Conservation (phyloP, 148 eudicot species). For the Chenopodium formosanum region DNA sequence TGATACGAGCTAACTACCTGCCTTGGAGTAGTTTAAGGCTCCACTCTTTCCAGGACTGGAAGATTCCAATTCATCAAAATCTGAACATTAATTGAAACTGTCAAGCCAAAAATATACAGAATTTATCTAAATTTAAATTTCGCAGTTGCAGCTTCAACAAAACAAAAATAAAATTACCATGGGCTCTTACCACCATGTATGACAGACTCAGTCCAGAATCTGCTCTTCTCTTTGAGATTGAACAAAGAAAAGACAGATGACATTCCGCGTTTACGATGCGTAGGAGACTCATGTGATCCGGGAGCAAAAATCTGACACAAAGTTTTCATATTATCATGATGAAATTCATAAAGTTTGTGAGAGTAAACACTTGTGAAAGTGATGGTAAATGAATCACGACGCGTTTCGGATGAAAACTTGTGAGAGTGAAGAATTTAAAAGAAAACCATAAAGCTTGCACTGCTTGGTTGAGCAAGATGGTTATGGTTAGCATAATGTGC, state of each 20-base stretch:
- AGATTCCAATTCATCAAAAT: slow-evolving; percentile 70
- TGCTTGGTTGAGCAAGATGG: not conserved
- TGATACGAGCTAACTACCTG: slow-evolving; percentile 54
- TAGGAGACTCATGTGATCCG: slow-evolving; percentile 49
- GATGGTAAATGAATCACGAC: too few species aligned
- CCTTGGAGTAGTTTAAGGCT: slow-evolving; percentile 67
- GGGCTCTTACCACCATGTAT: slow-evolving; percentile 60
- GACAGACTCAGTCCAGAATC: slow-evolving; percentile 87
- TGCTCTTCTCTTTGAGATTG: slow-evolving; percentile 86
- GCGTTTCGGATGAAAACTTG: not conserved
- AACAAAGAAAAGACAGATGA: slow-evolving; percentile 83
- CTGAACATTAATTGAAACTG: slow-evolving; percentile 39
- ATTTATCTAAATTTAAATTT: slow-evolving; percentile 4
- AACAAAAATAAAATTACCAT: not conserved
- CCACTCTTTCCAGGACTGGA: slow-evolving; percentile 48
- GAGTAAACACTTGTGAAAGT: not conserved
- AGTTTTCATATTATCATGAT: slow-evolving; percentile 4
- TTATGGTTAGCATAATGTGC: not conserved
- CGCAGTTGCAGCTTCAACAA: not conserved
- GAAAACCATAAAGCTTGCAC: not conserved
- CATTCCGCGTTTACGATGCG: slow-evolving; percentile 43
- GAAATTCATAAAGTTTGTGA: too few species aligned
- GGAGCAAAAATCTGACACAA: slow-evolving; percentile 42
- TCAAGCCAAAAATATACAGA: slow-evolving; percentile 20
- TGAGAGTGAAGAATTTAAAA: slow-evolving; percentile 1